These are phyloP conservation scores for Setaria viridis DNA, from an alignment of 202 grass and related monocot species.

Conservation along the genomic window DNA sequence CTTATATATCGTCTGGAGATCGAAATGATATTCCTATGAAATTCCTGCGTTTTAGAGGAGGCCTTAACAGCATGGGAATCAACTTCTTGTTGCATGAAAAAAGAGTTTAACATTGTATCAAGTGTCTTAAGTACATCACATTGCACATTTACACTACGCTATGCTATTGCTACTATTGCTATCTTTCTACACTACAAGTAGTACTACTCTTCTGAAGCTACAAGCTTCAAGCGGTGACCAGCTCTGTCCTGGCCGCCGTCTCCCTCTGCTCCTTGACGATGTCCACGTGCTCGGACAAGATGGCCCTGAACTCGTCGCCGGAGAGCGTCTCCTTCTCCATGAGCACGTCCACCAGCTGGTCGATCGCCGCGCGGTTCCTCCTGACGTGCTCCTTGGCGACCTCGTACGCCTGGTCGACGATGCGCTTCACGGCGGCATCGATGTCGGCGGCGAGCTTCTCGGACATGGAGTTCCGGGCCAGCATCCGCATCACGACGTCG, in stretches of 20 bases:
- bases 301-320: conserved; percentile 76
- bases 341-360: conserved; percentile 80
- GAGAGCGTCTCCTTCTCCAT: conserved; percentile 80
- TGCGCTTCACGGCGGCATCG: conserved; percentile 65
- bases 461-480: conserved; percentile 69
- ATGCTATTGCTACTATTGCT: conserved; percentile 17
- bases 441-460: conserved; percentile 89
- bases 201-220: background rate
- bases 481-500: conserved; percentile 80
- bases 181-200: background rate
- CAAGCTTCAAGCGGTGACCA: conserved; percentile 57
- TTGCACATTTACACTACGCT: conserved; percentile 7
- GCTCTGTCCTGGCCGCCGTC: conserved; percentile 36
- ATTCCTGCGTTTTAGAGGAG: background rate
- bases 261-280: conserved; percentile 49
- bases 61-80: background rate
- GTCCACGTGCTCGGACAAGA: conserved; percentile 69
- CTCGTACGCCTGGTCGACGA: conserved; percentile 67
- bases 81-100: background rate
- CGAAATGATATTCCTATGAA: background rate
- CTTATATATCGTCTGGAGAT: background rate
- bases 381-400: conserved; percentile 75
- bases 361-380: conserved; percentile 70
- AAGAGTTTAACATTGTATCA: background rate
- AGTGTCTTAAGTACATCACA: background rate